These are phyloP conservation scores for Acorus calamus DNA, from an alignment of 106 monocot species.

Conservation along the genomic window DNA sequence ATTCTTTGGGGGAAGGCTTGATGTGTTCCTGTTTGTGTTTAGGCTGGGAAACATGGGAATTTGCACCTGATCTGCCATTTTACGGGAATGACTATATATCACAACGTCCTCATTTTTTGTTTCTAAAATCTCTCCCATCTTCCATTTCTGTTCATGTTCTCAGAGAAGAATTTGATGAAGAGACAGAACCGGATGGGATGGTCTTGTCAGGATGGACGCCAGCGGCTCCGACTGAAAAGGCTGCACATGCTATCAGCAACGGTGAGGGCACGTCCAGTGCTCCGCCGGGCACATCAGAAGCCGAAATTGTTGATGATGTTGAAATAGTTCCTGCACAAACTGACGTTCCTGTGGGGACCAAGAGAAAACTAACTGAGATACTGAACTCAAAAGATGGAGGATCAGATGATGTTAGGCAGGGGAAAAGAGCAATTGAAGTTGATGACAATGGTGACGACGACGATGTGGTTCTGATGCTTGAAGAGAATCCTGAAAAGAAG, in stretches of 20 bases:
- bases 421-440: conserved; percentile 20
- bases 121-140: not conserved
- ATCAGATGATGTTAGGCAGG: not conserved
- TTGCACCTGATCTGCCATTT: no score
- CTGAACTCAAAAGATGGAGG: conserved; percentile 13
- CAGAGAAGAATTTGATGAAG: conserved; percentile 83
- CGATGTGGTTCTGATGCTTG: conserved; percentile 40
- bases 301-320: conserved; percentile 1
- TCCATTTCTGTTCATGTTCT: not conserved
- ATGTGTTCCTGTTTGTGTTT: no score
- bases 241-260: conserved; percentile 15
- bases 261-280: conserved; percentile 18
- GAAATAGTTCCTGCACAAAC: conserved; percentile 14
- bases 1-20: no score
- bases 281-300: not conserved
- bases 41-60: no score
- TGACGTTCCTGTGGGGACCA: conserved; percentile 16
- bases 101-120: not conserved
- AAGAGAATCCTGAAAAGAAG: conserved; percentile 25
- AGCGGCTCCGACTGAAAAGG: conserved; percentile 9
- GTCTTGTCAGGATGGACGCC: conserved; percentile 64
- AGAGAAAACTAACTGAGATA: conserved; percentile 54
- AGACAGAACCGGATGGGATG: conserved; percentile 86
- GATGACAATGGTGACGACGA: conserved; percentile 35
- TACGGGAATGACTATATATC: not conserved